Evolutionary conservation across 2,329 filamentous ascomycete species (phyloP), one percentile per base, ranked within the genome.

Genomic region (Arthrobotrys entomopaga): DNA sequence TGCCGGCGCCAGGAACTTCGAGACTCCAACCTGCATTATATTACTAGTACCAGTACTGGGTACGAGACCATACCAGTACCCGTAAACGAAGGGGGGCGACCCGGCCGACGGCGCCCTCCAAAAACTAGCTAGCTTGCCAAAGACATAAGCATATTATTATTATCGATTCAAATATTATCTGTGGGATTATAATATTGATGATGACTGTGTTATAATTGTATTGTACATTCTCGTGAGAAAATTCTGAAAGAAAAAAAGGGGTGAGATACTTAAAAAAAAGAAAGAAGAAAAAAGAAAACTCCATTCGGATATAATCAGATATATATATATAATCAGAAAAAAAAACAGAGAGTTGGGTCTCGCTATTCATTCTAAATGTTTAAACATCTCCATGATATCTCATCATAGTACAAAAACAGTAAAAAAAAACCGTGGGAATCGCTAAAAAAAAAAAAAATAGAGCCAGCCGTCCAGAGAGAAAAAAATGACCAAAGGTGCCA

Each of bases 151-250:
- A 34, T 34, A 34, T 34, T 34, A 34, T 34, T n/a, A n/a, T n/a
- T n/a, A 34, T 34, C 7, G 10, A 10, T 34, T 34, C 29, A 22
- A 19, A 20, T 50, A 20, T 50, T 50, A 13, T 19, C n/a, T 22
- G 2, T 50, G 15, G 22, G 46, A 50, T 50, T 50, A 19, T 50
- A 19, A 20, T 50, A 50, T 50, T 50, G 46, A 20, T 22, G 16
- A 22, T 38, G 13, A 34, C 29, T 34, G 29, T 34, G 29, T 7
- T 34, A 34, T 34, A 57, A 8, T 29, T 2, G 8, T 56, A 57
- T 38, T 57, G 38, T 57, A 57, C 53, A 57, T 34, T 57, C 53
- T 57, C 16, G 34, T 50, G 20, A 50, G 34, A 19, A 56, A 24
- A 57, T 42, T 20, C 11, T n/a, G n/a, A 42, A 57, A 13, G n/a